A percentile compares a stretch with the other conserved stretches of the same genome.
These are phyloP conservation scores for Daldinia decipiens DNA, from an alignment of 495 filamentous ascomycete genomes.

Conservation along the genomic window DNA sequence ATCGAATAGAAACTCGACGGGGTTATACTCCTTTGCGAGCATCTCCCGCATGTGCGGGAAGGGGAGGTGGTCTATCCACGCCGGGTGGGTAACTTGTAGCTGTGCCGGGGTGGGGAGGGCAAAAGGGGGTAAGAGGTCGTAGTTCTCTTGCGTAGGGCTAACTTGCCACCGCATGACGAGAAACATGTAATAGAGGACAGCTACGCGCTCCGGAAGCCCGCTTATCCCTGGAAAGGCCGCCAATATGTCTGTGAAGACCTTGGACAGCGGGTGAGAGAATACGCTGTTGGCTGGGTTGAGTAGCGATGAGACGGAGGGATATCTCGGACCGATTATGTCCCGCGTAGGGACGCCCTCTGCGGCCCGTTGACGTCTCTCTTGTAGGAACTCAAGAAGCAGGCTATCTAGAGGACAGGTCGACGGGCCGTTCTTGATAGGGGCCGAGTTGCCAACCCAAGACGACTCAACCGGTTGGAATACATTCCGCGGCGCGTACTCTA, in stretches of 20 bases:
- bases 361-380: slow-evolving; percentile 70
- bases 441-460: slow-evolving; percentile 40
- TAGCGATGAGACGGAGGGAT: slow-evolving; percentile 79
- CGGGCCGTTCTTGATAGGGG: slow-evolving; percentile 66
- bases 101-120: slow-evolving; percentile 70
- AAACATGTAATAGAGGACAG: slow-evolving; percentile 84
- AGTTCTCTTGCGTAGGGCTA: slow-evolving; percentile 76
- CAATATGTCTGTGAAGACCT: slow-evolving; percentile 84
- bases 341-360: slow-evolving; percentile 67
- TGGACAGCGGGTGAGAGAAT: slow-evolving; percentile 77
- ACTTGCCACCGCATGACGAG: slow-evolving; percentile 86
- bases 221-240: slow-evolving; percentile 75
- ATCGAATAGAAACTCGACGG: slow-evolving; percentile 66
- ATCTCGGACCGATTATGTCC: slow-evolving; percentile 74
- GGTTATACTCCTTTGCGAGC: slow-evolving; percentile 61
- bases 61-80: slow-evolving; percentile 81
- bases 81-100: slow-evolving; percentile 70
- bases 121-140: slow-evolving; percentile 75
- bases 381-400: slow-evolving; percentile 79
- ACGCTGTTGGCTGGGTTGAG: slow-evolving; percentile 70
- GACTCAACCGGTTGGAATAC: not conserved
- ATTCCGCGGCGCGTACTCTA: slow-evolving; percentile 33
- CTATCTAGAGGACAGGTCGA: slow-evolving; percentile 78
- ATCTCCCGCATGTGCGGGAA: slow-evolving; percentile 78
- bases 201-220: slow-evolving; percentile 77